A percentile compares a stretch with the other conserved stretches of the same genome.
These are phyloP conservation scores for Colletotrichum australisinense DNA, from an alignment of 2,329 filamentous ascomycete genomes.

Conservation along the genomic window DNA sequence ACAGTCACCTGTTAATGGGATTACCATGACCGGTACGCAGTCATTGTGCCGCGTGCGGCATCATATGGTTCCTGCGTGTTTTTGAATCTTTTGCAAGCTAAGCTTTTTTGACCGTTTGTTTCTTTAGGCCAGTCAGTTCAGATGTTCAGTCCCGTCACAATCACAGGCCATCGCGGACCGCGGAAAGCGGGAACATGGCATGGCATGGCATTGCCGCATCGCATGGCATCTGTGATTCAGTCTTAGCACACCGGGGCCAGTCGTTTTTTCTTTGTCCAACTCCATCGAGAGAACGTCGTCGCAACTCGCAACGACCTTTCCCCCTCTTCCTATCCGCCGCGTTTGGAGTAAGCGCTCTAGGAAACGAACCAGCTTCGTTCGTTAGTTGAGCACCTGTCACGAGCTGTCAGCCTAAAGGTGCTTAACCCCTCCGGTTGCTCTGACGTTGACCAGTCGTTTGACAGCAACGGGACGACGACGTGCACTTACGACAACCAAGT, in stretches of 20 bases:
- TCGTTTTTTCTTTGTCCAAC: constrained; percentile 31
- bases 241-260: constrained; percentile 16
- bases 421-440: constrained; percentile 8
- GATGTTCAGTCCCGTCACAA: background rate
- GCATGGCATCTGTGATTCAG: constrained; percentile 13
- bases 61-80: constrained; percentile 26
- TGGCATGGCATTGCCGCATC: background rate
- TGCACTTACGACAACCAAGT: background rate
- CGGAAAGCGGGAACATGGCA: constrained; percentile 8
- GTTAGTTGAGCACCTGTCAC: constrained; percentile 26
- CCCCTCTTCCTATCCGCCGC: background rate
- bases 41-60: constrained; percentile 9
- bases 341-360: constrained; percentile 31
- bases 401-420: constrained; percentile 10
- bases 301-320: constrained; percentile 26
- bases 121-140: constrained; percentile 8
- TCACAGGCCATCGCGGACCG: constrained; percentile 3
- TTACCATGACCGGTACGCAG: too few relatives aligned
- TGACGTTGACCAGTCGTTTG: constrained; percentile 27
- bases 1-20: constrained; percentile 20
- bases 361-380: constrained; percentile 7
- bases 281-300: constrained; percentile 17
- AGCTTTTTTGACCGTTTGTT: constrained; percentile 33
- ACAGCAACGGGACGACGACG: constrained; percentile 18
- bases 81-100: constrained; percentile 7